Base-by-base conservation (phyloP, 2,329 filamentous ascomycete genomes). In the Aspergillus sp. region DNA sequence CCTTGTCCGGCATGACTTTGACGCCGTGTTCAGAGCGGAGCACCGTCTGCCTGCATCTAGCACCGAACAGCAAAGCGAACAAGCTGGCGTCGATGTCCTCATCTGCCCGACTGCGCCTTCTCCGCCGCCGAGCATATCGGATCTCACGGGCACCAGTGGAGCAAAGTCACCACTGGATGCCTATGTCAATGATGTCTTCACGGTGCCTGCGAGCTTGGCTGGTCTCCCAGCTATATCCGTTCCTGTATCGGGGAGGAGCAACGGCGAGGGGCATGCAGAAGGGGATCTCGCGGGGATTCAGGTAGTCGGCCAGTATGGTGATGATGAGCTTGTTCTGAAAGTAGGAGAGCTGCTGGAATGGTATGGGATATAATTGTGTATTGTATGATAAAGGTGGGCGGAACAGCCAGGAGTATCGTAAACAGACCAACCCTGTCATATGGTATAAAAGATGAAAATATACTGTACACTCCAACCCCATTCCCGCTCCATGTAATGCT, bases 131-230 rank as follows among this genome's bases (percentile, higher is more conserved):
- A 81, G 76, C 7, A 73, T 95, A 7, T 79, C 83, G 3, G 83
- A 88, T 6, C 73, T 95, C 38, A 68, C 71, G 23, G 65, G 64
- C 28, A 43, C 64, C 4, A 65, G 67, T 13, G 55, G 62, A n/a
- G 59, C 50, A n/a, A 63, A 65, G 41, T 76, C 79, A 17, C 77
- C 84, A 0, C 79, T 96, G n/a, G 88, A 94, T 69, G 85, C 85
- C 1, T 98, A 97, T 73, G 91, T 91, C 82, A 97, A 95, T 71
- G 95, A 99, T 78, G 90, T 98, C 1, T 94, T 98, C 70, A 98
- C 95, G 0, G 94, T 99, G 1, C 95, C 95, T 1, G 93, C 94
- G 2, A 97, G 93, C 78, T 81, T 99, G 66, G 95, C 94, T 0
- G 95, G 95, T 0, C 80, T 99, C 59, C 95, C 95, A 3, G 91